Base-by-base conservation (phyloP, 129 eudicot genomes). In the Scalesia atractyloides region DNA sequence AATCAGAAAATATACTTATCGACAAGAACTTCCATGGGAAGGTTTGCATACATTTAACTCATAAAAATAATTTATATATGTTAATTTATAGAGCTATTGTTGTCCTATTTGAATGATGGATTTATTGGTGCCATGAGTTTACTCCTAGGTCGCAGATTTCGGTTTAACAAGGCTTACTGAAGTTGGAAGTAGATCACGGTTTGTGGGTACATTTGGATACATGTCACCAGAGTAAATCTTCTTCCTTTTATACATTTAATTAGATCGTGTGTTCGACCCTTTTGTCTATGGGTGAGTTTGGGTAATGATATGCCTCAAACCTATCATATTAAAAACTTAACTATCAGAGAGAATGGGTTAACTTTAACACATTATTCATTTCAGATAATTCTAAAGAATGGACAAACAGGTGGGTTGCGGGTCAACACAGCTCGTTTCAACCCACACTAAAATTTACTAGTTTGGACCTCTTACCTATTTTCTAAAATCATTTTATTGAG, bases 221-320 rank as follows among this genome's bases (percentile, higher is more conserved):
- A 94, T 94, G 99, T 97, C 97, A 16, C 99, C 99, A 26, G 99
- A 94, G 99, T 94, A 88, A 88, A 47, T 72, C 37, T 61, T 82
- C 44, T 74, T 75, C 37, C 61, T 43, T 36, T 56, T 8, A 12
- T 39, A 66, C 54, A n/a, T n/a, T n/a, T n/a, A n/a, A n/a, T n/a
- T n/a, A n/a, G n/a, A n/a, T n/a, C n/a, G n/a, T n/a, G n/a, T n/a
- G n/a, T n/a, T n/a, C n/a, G n/a, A 68, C 60, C 43, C 26, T 10
- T 68, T 68, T 49, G 50, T 9, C 26, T 68, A 68, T 8, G 13
- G 10, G 12, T 17, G 30, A 53, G 1, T 9, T 1, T 3, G 61
- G 5, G 6, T 54, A 7, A 20, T 1, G 24, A 20, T 10, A 15
- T 47, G 10, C 15, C 51, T 47, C 51, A 47, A n/a, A n/a, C n/a